Evolutionary conservation across 257 asterid species (phyloP), one percentile per base, ranked within the genome.

Genomic region (Paraleonurus japonicus): DNA sequence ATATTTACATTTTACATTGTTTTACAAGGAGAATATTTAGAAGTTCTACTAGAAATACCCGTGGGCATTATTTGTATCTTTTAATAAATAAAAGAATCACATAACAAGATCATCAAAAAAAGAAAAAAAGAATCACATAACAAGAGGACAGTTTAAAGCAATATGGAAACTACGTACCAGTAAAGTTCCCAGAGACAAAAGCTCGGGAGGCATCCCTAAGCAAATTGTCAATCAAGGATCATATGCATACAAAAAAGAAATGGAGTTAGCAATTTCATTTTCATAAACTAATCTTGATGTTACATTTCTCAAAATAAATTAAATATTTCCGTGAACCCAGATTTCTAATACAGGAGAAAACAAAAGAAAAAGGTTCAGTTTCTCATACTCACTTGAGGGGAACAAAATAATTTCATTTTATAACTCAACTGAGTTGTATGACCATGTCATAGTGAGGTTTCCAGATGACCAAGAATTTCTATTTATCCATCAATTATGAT

Each of bases 201-300:
- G 98, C 96, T 47, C 96, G 96, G 11, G 98, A 90, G 69, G 98
- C 98, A 83, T 94, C 98, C 84, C 97, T 93, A 72, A 61, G 71
- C 10, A 66, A 73, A 59, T 45, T 61, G 37, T 13, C 74, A 61
- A 78, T 26, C 71, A 61, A 65, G 30, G 37, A 61, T 61, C 48
- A 71, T 53, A 19, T 12, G 66, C 32, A 19, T 12, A 61, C 32
- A 53, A 20, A 24, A 69, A n/a, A 59, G 50, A 30, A n/a, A n/a
- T n/a, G 10, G 43, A 60, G 72, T 69, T 23, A 43, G 67, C 24
- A 65, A 57, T 23, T 37, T 59, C 73, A 71, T 45, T 20, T 60
- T 66, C 48, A 35, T 39, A 30, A 60, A 68, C 48, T 55, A 30
- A 58, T 11, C 60, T 37, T 48, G 47, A 62, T 27, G n/a, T 33